Conservation (phyloP, 2,329 filamentous ascomycete species). For the Claviceps humidiphila region DNA sequence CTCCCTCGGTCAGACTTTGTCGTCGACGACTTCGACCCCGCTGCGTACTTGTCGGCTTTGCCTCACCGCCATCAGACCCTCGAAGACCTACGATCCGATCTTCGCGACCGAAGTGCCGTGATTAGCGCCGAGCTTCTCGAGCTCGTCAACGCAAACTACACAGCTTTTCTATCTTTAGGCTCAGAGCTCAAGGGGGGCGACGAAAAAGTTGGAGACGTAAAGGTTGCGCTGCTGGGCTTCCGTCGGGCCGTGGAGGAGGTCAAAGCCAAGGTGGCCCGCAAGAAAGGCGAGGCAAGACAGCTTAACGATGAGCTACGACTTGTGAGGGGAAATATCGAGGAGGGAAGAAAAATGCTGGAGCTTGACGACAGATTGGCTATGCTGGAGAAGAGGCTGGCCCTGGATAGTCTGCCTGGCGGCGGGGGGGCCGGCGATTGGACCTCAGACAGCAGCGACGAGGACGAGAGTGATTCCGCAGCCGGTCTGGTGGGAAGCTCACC, state of each 20-base stretch:
- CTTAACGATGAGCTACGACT: constrained; percentile 53
- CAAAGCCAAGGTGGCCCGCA: constrained; percentile 48
- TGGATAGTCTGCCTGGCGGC: constrained; percentile 27
- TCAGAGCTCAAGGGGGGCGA: constrained; percentile 74
- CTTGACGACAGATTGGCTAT: constrained; percentile 48
- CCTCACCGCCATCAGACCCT: constrained; percentile 88
- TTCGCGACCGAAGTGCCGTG: constrained; percentile 65
- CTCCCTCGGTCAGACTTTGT: constrained; percentile 77
- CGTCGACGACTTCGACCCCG: constrained; percentile 60
- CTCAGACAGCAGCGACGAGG: constrained; percentile 25
- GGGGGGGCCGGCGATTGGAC: constrained; percentile 10
- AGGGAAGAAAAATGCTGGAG: constrained; percentile 50
- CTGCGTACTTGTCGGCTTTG: constrained; percentile 66
- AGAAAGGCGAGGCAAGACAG: constrained; percentile 47
- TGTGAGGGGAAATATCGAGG: constrained; percentile 51
- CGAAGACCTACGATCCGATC: constrained; percentile 77
- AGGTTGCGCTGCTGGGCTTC: constrained; percentile 78
- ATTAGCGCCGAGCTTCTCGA: constrained; percentile 82
- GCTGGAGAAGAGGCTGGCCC: constrained; percentile 49
- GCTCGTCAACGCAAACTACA: constrained; percentile 90
- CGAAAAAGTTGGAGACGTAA: constrained; percentile 80
- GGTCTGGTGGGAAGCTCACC: constrained; percentile 32
- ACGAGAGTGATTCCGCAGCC: constrained; percentile 19
- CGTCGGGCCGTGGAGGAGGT: constrained; percentile 68
- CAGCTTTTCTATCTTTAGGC: constrained; percentile 76